Base-by-base conservation (phyloP, 805 yeast genomes). In the Candida berthetii region DNA sequence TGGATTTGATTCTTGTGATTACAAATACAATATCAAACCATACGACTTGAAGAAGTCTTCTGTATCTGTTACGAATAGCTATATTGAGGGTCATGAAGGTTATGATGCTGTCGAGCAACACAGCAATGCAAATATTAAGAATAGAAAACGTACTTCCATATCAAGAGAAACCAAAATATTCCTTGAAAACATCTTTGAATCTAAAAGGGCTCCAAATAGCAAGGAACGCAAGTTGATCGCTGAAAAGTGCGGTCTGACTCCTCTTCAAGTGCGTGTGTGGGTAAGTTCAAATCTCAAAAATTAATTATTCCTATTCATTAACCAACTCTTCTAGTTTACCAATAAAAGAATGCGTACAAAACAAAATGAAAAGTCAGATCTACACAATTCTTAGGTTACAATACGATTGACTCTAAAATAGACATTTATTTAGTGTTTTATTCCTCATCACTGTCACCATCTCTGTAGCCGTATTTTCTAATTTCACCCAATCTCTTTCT, bases 401-500 rank as follows among this genome's bases (percentile, higher is more conserved):
- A n/a, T n/a, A n/a, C n/a, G n/a, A n/a, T n/a, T n/a, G n/a, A n/a
- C n/a, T n/a, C n/a, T n/a, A n/a, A n/a, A n/a, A n/a, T n/a, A n/a
- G n/a, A n/a, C n/a, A n/a, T n/a, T n/a, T n/a, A n/a, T 27, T 27
- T 10, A 31, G 16, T 34, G 8, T 5, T 10, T 13, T n/a, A 63
- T 34, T 66, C 71, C 38, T 78, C 84, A 39, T 76, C 84, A 41
- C 74, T 68, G 49, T 80, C 85, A 38, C 64, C 72, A 49, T 79
- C 85, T 44, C 72, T 69, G 59, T 88, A 88, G 42, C 90, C 82
- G 42, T 74, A 78, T 60, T 83, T 84, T 59, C 96, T 70, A 46
- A 89, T 88, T 50, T 85, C 95, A 24, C 95, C 93, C 46, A 88
- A 68, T 53, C 85, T 76, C 64, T 85, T 86, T 58, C 96, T 72